Evolutionary conservation across 768 basidiomycete species (phyloP), one percentile per base, ranked within the genome.

Genomic region (Clitopilus passeckerianus): DNA sequence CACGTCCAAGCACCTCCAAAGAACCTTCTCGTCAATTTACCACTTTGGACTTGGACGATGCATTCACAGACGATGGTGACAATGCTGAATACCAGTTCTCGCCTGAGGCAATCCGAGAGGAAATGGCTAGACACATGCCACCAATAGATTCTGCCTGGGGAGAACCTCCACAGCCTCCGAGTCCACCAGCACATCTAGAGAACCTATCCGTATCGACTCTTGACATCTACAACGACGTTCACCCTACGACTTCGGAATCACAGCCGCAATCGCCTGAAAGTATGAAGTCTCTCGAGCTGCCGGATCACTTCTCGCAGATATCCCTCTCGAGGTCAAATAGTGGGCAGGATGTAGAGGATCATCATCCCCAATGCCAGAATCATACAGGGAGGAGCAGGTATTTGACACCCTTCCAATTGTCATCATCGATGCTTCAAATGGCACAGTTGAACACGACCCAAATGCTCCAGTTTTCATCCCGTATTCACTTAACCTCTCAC

Each of bases 161-260:
- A 30, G 27, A 30, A 30, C 27, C 27, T 30, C 27, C 27, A 30
- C 27, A 30, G n/a, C 68, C 69, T 8, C 70, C 72, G 18, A 72
- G 72, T 57, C 73, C 71, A 35, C 72, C 75, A 54, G 70, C 75
- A 30, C 68, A 70, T 43, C 59, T 61, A 41, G 63, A 67, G 18
- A 71, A 83, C 66, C 75, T 74, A 8, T 85, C 86, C 9, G 78
- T 85, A 56, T 86, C 86, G 14, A 87, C 85, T 0, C 73, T 87
- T 41, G 77, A 82, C 65, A 81, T 88, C 44, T 77, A 84, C 54
- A 75, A 71, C 5, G 67, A 68, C 62, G 68, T 62, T 34, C 67
- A 56, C 34, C 66, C 57, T 63, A 75, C 59, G 64, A 70, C 54
- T 66, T 67, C 69, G 43, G 44, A 53, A 24, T 67, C 62, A 43